Evolutionary conservation across 2,329 filamentous ascomycete genomes (phyloP).

Genomic region (Pseudocercospora fijiensis): DNA sequence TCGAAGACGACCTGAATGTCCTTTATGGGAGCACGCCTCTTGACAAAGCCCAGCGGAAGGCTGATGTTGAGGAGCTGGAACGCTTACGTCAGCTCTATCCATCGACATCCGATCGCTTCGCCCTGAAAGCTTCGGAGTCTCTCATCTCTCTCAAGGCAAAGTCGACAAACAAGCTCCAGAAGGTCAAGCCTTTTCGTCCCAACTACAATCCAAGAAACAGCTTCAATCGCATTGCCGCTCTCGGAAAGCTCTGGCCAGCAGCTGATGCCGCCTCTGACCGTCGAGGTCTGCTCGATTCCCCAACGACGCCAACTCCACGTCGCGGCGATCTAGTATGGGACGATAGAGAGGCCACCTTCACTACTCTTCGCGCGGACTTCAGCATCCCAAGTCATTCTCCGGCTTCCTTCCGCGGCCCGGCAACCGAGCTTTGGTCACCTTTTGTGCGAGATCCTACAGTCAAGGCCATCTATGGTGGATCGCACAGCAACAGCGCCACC

Average conservation of each 20-base stretch:
- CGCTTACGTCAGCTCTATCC: conserved; percentile 11
- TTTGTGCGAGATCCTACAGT: conserved; percentile 12
- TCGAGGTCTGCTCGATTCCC: conserved; percentile 10
- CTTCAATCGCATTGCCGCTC: conserved; percentile 11
- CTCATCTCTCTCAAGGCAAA: conserved; percentile 6
- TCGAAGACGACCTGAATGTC: conserved; percentile 3
- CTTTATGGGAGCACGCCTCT: conserved; percentile 5
- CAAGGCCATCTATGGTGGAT: conserved; percentile 11
- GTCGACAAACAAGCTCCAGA: conserved; percentile 10
- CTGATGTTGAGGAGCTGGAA: conserved; percentile 18
- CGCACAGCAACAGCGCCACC: conserved; percentile 1
- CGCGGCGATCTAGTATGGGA: conserved; percentile 18
- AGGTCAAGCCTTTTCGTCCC: conserved; percentile 13
- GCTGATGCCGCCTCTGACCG: conserved; percentile 18
- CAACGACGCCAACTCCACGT: conserved; percentile 4
- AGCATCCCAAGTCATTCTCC: background rate
- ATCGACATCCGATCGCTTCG: conserved; percentile 11
- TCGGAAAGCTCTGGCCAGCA: conserved; percentile 9
- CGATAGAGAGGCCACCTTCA: conserved; percentile 22
- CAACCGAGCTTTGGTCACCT: conserved; percentile 17
- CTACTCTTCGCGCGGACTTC: conserved; percentile 18
- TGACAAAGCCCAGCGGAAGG: conserved; percentile 12
- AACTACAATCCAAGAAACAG: conserved; percentile 14
- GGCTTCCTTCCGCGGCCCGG: conserved; percentile 9
- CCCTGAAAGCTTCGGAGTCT: conserved; percentile 12